Evolutionary conservation across 345 rosid genomes (phyloP).

Genomic region (Litchi chinensis): DNA sequence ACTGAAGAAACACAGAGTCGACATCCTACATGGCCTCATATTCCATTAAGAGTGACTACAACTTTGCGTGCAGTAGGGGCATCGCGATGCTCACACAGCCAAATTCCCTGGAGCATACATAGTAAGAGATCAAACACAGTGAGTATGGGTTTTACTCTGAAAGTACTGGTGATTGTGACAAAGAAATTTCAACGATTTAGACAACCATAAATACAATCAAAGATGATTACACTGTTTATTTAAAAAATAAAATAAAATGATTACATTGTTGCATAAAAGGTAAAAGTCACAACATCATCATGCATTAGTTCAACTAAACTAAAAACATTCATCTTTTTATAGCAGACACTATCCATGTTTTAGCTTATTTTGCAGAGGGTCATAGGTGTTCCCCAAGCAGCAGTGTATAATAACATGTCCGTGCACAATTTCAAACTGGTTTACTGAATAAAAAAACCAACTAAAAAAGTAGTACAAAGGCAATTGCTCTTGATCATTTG

Average conservation of each 20-base stretch:
- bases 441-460: no score
- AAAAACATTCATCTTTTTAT: background rate
- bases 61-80: constrained; percentile 75
- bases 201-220: background rate
- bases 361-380: background rate
- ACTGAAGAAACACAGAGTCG: background rate
- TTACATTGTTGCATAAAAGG: background rate
- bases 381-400: background rate
- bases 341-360: background rate
- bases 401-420: background rate
- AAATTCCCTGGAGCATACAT: constrained; percentile 68
- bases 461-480: no score
- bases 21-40: constrained; percentile 22
- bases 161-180: background rate
- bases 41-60: constrained; percentile 88
- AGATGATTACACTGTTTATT: background rate
- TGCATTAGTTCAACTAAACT: background rate
- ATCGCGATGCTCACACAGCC: constrained; percentile 98
- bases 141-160: background rate
- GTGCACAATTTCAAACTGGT: background rate
- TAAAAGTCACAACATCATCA: background rate
- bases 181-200: background rate
- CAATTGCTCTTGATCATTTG: background rate
- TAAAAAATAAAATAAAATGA: no score
- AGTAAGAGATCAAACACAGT: background rate